Conservation (phyloP, 352 stramenopile species). For the Phytophthora kernoviae region DNA sequence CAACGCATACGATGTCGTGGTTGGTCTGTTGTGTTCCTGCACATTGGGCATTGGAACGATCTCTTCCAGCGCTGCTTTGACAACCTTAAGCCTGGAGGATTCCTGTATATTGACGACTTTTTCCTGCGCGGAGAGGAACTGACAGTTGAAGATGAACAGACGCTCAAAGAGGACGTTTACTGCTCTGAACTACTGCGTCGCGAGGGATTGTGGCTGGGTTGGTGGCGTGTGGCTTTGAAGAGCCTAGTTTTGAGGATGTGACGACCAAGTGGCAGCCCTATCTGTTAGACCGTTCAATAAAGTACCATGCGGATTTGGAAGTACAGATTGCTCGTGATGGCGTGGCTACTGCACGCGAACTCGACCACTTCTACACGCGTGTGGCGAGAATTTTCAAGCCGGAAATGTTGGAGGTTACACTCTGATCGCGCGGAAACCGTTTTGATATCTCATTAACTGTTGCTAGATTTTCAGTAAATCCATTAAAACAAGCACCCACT, state of each 20-base stretch:
- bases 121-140: slow-evolving; percentile 52
- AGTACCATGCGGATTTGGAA: slow-evolving; percentile 48
- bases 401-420: slow-evolving; percentile 73
- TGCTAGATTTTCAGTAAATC: slow-evolving; percentile 7
- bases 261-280: slow-evolving; percentile 76
- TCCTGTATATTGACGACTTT: slow-evolving; percentile 85
- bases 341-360: slow-evolving; percentile 47
- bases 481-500: not conserved
- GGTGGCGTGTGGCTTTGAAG: slow-evolving; percentile 53
- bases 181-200: slow-evolving; percentile 49
- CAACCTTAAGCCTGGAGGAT: slow-evolving; percentile 61
- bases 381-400: slow-evolving; percentile 60
- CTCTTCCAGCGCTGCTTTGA: slow-evolving; percentile 66
- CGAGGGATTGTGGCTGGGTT: slow-evolving; percentile 44
- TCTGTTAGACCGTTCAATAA: slow-evolving; percentile 44
- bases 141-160: slow-evolving; percentile 45
- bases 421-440: slow-evolving; percentile 43
- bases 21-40: slow-evolving; percentile 76
- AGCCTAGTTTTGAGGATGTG: slow-evolving; percentile 58
- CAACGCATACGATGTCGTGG: slow-evolving; percentile 59
- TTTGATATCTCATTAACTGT: slow-evolving; percentile 27
- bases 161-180: slow-evolving; percentile 70
- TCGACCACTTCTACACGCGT: slow-evolving; percentile 79
- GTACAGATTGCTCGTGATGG: slow-evolving; percentile 63
- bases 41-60: slow-evolving; percentile 67